Base-by-base conservation (phyloP, 345 rosid species). In the Xanthoceras sorbifolium region DNA sequence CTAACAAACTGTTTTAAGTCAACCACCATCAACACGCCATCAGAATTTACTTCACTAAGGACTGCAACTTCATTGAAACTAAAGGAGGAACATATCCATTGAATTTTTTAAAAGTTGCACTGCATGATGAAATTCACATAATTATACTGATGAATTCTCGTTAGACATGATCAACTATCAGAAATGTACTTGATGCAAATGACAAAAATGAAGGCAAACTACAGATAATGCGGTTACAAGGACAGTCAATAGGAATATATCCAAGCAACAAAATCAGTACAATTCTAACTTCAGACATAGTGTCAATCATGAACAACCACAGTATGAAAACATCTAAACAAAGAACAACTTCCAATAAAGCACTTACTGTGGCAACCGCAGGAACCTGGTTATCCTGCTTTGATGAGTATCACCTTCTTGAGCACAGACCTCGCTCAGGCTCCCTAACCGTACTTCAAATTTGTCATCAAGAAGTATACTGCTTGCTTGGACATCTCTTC, bases 381-480 rank as follows among this genome's bases (percentile, higher is more conserved):
- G 90, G 80, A 97, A 88, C 79, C 92, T 88, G 62, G 94, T 85
- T 69, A 97, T 87, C 89, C 90, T 87, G 85, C 89, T 97, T 79
- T 94, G 99, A 75, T 92, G 93, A 59, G 83, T 79, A 79, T 97
- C 98, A 69, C 94, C 97, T 90, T 93, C 97, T 81, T 92, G 94
- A 73, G 88, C 83, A 82, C 91, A 92, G 68, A 77, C 94, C 79
- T 91, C 97, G 11, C 94, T 91, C 68, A 97, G 79, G 87, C 98
- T 94, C 78, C 98, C 99, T 12, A 97, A 87, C 72, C 97, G 88
- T 69, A 97, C 99, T 83, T 97, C 99, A 69, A 86, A 97, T 84
- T 97, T 97, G 75, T 97, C 99, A 85, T 97, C 99, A 59, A 97
- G 99, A 78, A 97, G 93, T 77, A 97, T 94, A 77, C 99, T 97